Base-by-base conservation (phyloP, 1,284 basidiomycete species). In the Ganoderma meredithae region DNA sequence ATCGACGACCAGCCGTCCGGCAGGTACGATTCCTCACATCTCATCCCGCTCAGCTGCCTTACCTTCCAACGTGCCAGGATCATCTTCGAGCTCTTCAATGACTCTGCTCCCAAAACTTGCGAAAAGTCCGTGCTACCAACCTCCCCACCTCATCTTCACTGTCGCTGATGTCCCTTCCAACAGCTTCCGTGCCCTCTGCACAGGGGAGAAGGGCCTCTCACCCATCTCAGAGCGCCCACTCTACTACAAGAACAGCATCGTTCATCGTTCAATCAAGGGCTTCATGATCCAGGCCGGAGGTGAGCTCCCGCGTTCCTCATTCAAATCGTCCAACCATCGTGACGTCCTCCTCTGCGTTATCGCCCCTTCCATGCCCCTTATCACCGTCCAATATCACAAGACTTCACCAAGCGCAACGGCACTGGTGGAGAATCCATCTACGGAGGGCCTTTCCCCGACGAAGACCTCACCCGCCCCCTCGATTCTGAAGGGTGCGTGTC, bases 281-380 rank as follows among this genome's bases (percentile, higher is more conserved):
- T 97, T 97, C 79, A 97, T 97, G 96, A 89, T 96, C 63, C 93
- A 94, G 81, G 92, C 89, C 53, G 92, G 92, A 81, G 90, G 89
- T 91, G 72, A 63, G 83, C 75, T 25, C n/a, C 15, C 33, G 40
- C 53, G 56, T 22, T 40, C 6, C 47, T 8, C 36, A 19, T 53
- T 65, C 52, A 60, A 52, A 27, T 66, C 55, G 52, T 3, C 63
- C n/a, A 47, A 39, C 12, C 40, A 15, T 10, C 22, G 15, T 49
- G 39, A 27, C 40, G 39, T 31, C 44, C 12, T 60, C 47, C 3
- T 19, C 27, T 55, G 5, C 52, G 17, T 33, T 33, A 7, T 27
- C 52, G 44, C 49, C 40, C 27, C 36, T 31, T n/a, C 44, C 4
- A 47, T 33, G 33, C 41, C 52, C 44, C 9, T 33, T 33, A 17